Conservation (phyloP, 257 asterid species). For the Ballota nigra region DNA sequence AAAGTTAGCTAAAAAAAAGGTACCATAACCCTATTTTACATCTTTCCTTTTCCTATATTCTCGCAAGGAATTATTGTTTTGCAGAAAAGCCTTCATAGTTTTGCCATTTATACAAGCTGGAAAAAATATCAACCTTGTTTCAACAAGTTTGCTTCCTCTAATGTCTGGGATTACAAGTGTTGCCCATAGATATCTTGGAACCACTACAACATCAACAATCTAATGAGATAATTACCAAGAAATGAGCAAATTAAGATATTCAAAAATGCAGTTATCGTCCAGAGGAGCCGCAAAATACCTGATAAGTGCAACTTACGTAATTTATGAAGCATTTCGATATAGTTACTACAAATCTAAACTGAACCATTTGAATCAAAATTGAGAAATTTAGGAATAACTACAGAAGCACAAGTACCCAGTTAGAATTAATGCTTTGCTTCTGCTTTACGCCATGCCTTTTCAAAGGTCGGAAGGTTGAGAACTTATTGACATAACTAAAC, state of each 20-base stretch:
- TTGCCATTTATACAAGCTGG: slow-evolving; percentile 19
- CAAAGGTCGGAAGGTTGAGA: background rate
- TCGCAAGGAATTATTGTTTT: background rate
- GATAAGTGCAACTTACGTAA: background rate
- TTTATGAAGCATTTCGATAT: background rate
- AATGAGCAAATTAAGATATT: slow-evolving; percentile 18
- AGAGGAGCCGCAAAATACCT: too few relatives aligned
- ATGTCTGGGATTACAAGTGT: slow-evolving; percentile 92
- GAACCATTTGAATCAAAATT: background rate
- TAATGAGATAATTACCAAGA: slow-evolving; percentile 31
- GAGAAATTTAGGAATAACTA: background rate
- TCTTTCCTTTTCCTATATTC: slow-evolving; percentile 7
- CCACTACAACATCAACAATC: slow-evolving; percentile 94
- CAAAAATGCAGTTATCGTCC: slow-evolving; percentile 7
- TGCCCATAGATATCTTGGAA: slow-evolving; percentile 85
- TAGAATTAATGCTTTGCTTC: background rate
- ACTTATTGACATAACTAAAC: background rate
- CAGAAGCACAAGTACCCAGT: background rate
- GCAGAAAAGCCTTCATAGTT: slow-evolving; percentile 4
- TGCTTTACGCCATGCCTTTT: background rate
- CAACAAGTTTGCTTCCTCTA: slow-evolving; percentile 82
- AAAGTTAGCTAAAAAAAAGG: slow-evolving; percentile 9
- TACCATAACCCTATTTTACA: background rate
- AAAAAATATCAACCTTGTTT: slow-evolving; percentile 58
- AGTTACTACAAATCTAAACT: background rate